phyloP scores from a whole-genome alignment of 2,329 filamentous ascomycete species.

The Trichoderma atrobrunneum region DNA sequence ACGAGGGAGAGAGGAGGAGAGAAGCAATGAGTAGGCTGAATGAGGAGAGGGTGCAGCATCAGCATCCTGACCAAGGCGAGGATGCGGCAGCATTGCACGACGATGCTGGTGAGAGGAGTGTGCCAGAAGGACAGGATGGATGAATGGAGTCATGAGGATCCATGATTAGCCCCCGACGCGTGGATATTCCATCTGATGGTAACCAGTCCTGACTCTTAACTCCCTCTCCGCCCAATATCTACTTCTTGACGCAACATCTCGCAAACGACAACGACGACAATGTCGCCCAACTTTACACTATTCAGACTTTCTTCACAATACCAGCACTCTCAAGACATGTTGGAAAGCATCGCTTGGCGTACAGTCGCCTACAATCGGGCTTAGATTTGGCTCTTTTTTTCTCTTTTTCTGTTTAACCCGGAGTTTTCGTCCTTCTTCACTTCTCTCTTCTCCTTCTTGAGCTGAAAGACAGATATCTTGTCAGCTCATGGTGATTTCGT shows the following conservation, averaged over 20 bases:
- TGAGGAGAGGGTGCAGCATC: constrained; percentile 5
- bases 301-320: background rate
- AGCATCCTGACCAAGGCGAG: background rate
- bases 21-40: constrained; percentile 22
- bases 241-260: background rate
- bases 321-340: background rate
- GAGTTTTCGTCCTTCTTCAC: background rate
- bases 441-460: background rate
- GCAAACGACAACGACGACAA: background rate
- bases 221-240: background rate
- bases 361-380: background rate
- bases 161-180: background rate
- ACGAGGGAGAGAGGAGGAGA: constrained; percentile 47
- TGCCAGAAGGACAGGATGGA: background rate
- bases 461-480: background rate
- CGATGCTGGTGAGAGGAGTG: background rate
- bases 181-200: background rate
- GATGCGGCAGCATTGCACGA: background rate
- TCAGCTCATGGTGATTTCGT: background rate
- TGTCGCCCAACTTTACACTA: background rate
- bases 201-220: background rate
- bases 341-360: constrained; percentile 16
- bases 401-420: background rate
- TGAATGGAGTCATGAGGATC: background rate
- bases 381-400: background rate